Base-by-base conservation (phyloP, 495 filamentous ascomycete genomes). In the Aspergillus cristatus region DNA sequence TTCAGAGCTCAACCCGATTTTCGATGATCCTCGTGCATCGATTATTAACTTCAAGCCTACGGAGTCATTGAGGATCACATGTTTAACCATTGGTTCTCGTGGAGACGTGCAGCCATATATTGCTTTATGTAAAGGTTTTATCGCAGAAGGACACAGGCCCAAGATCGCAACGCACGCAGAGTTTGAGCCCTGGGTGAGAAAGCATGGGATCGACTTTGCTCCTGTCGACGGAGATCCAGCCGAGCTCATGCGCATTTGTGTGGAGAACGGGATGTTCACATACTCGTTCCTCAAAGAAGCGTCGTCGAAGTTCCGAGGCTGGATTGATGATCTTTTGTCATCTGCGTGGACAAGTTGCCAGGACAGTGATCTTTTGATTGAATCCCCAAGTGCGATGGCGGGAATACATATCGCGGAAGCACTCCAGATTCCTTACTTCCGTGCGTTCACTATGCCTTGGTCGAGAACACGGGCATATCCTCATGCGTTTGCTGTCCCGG, bases 341-440 rank as follows among this genome's bases (percentile, higher is more conserved):
- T 86, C 87, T n/a, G 79, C 87, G 0, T 97, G 86, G 82, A 57
- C 50, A 35, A 82, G 86, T 13, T 97, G 89, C 48, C 79, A 96
- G 58, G 81, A 78, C 32, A 84, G 82, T 35, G 90, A 98, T 54
- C 65, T 98, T 25, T 68, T 98, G 12, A 93, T 98, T 35, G 91
- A 98, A 47, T 90, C 84, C 30, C 91, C 91, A n/a, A 88, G 82
- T 45, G 88, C 93, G 30, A 98, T 98, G 91, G 88, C 81, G 7
- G 91, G 91, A 18, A 95, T 98, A 30, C 91, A 98, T 56, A 96
- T 98, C 43, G 91, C 91, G n/a, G 93, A 98, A 62, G 88, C 88
- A 6, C 71, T 98, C 4, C 71, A 74, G 22, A 93, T 98, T 35
- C 91, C 91, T 5, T 98, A 98, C 53, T 97, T 97, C 70, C 78